phyloP scores from a whole-genome alignment of 2,329 filamentous ascomycete species.

The Paraconiothyrium brasiliense region DNA sequence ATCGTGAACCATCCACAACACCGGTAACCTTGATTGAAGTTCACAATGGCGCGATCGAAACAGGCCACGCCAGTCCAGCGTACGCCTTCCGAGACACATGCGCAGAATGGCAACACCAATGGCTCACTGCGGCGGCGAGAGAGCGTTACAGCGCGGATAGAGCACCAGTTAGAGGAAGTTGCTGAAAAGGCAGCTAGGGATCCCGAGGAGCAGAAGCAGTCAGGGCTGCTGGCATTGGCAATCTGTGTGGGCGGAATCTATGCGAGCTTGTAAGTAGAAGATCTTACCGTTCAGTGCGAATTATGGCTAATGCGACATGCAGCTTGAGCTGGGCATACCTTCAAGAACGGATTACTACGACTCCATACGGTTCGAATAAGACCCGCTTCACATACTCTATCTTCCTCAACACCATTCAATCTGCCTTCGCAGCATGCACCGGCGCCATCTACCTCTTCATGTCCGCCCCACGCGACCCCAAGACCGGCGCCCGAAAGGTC shows the following conservation, averaged over 20 bases:
- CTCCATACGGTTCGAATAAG: conserved; percentile 73
- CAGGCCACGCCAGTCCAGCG: conserved; percentile 24
- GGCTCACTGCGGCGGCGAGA: conserved; percentile 32
- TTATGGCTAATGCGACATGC: conserved; percentile 19
- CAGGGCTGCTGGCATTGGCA: conserved; percentile 77
- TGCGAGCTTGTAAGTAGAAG: conserved; percentile 79
- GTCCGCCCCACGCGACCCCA: conserved; percentile 63
- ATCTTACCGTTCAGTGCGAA: background rate
- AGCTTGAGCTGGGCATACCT: conserved; percentile 94
- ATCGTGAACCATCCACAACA: background rate
- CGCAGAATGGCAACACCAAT: conserved; percentile 34
- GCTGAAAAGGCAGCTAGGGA: conserved; percentile 44
- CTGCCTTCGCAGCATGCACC: conserved; percentile 82
- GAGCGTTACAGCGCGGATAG: conserved; percentile 37
- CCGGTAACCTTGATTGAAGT: background rate
- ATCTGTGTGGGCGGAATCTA: conserved; percentile 96
- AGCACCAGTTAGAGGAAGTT: conserved; percentile 43
- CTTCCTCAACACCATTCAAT: conserved; percentile 96
- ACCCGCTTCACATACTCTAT: conserved; percentile 88
- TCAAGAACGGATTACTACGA: conserved; percentile 97
- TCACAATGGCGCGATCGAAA: conserved; percentile 43
- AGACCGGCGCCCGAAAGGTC: conserved; percentile 37
- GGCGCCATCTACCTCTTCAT: conserved; percentile 82
- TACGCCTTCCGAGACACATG: conserved; percentile 22
- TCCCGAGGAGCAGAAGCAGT: conserved; percentile 46